These are phyloP conservation scores for Mucor velutinosus DNA, from an alignment of 371 early-diverging fungal species.

Conservation along the genomic window DNA sequence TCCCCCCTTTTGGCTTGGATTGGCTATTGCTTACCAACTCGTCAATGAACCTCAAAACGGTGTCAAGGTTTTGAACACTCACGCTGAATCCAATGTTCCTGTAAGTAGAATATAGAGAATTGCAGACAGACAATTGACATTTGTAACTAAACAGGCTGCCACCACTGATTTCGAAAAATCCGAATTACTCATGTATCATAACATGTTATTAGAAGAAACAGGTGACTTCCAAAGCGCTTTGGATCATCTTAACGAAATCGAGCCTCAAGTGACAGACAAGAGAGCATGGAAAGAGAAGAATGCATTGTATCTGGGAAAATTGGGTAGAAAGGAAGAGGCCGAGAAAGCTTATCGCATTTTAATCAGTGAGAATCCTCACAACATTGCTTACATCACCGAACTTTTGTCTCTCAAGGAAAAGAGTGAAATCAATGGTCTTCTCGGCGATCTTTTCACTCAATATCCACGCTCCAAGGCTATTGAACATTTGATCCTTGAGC, in stretches of 20 bases:
- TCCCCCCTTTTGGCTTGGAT: conserved; percentile 82
- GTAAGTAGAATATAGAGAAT: conserved; percentile 4
- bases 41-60: conserved; percentile 76
- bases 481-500: conserved; percentile 73
- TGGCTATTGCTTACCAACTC: conserved; percentile 87
- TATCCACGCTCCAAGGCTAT: conserved; percentile 86
- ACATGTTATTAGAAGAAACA: conserved; percentile 75
- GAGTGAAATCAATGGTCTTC: conserved; percentile 39
- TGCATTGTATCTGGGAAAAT: conserved; percentile 66
- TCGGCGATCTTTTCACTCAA: conserved; percentile 65
- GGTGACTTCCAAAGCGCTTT: conserved; percentile 79
- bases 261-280: conserved; percentile 72
- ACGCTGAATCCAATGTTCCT: conserved; percentile 58
- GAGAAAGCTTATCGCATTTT: conserved; percentile 74
- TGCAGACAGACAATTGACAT: background rate
- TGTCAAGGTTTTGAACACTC: conserved; percentile 67
- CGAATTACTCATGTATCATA: conserved; percentile 80
- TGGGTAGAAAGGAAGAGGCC: conserved; percentile 72
- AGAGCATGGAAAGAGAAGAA: conserved; percentile 75
- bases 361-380: conserved; percentile 83
- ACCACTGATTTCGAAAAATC: conserved; percentile 69
- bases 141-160: conserved; percentile 37
- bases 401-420: conserved; percentile 57
- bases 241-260: conserved; percentile 73
- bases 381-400: conserved; percentile 68